A percentile compares a stretch with the other conserved stretches of the same genome.
These are phyloP conservation scores for Nakazawaea populi DNA, from an alignment of 805 yeast species.

Conservation along the genomic window DNA sequence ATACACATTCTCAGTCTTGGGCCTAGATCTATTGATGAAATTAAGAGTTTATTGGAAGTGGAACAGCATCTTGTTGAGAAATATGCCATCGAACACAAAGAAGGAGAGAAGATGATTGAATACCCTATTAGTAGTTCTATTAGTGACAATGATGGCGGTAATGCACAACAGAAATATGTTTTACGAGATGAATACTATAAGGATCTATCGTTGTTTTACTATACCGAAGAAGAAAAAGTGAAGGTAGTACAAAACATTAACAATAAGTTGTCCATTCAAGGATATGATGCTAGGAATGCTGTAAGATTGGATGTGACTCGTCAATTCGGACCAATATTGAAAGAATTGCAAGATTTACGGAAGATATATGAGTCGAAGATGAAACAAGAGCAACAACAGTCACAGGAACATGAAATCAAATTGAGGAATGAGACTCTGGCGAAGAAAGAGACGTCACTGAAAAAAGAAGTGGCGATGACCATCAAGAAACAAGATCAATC, in stretches of 20 bases:
- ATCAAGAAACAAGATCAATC: not conserved
- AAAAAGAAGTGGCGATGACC: not conserved
- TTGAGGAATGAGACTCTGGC: not conserved
- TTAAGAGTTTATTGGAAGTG: not conserved
- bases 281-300: not conserved
- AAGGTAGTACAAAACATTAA: not conserved
- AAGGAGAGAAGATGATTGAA: conserved; percentile 15
- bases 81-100: not conserved
- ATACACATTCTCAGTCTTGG: conserved; percentile 44
- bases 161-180: conserved; percentile 20
- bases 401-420: not conserved
- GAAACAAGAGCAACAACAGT: not conserved
- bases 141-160: conserved; percentile 14
- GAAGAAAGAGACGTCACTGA: not conserved
- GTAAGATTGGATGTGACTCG: not conserved
- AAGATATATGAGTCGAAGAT: not conserved
- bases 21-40: conserved; percentile 24
- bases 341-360: not conserved
- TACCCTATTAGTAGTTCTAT: conserved; percentile 19
- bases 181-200: conserved; percentile 31
- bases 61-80: not conserved
- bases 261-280: not conserved
- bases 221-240: not conserved
- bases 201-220: conserved; percentile 9
- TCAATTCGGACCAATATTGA: not conserved